A percentile compares a stretch with the other conserved stretches of the same genome.
phyloP scores from a whole-genome alignment of 1,284 basidiomycete species.

The Boletus sp. region DNA sequence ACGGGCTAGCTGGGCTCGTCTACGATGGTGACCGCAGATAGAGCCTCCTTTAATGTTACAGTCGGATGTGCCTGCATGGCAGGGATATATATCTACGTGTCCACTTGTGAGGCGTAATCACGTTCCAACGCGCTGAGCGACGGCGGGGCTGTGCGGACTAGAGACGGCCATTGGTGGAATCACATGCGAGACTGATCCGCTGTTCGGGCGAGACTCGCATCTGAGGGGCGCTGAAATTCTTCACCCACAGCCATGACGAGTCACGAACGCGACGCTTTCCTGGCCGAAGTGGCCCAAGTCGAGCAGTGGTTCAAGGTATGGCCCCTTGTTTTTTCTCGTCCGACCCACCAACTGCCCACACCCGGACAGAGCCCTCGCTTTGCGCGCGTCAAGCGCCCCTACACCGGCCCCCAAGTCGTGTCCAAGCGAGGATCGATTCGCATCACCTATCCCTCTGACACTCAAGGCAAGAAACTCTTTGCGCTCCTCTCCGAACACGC shows the following conservation, averaged over 20 bases:
- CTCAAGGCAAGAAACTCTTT: slow-evolving; percentile 88
- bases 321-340: slow-evolving; percentile 16
- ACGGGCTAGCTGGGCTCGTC: slow-evolving; percentile 81
- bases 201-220: neutral
- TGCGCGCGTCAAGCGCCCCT: slow-evolving; percentile 80
- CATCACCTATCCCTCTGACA: slow-evolving; percentile 83
- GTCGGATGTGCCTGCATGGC: too few relatives aligned
- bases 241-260: slow-evolving; percentile 44
- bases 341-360: neutral
- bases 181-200: slow-evolving; percentile 20
- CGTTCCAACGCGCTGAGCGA: slow-evolving; percentile 7
- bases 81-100: too few relatives aligned
- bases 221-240: too few relatives aligned
- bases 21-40: slow-evolving; percentile 86
- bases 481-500: slow-evolving; percentile 64
- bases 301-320: slow-evolving; percentile 91
- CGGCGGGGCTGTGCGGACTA: neutral
- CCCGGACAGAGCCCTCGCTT: slow-evolving; percentile 75
- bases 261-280: slow-evolving; percentile 64
- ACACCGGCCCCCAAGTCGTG: slow-evolving; percentile 91
- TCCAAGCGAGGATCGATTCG: slow-evolving; percentile 88
- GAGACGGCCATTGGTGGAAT: slow-evolving; percentile 15
- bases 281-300: slow-evolving; percentile 78
- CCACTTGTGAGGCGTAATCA: slow-evolving; percentile 22
- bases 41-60: too few relatives aligned